phyloP scores from a whole-genome alignment of 2,329 filamentous ascomycete genomes.

The Trichophyton schoenleinii region DNA sequence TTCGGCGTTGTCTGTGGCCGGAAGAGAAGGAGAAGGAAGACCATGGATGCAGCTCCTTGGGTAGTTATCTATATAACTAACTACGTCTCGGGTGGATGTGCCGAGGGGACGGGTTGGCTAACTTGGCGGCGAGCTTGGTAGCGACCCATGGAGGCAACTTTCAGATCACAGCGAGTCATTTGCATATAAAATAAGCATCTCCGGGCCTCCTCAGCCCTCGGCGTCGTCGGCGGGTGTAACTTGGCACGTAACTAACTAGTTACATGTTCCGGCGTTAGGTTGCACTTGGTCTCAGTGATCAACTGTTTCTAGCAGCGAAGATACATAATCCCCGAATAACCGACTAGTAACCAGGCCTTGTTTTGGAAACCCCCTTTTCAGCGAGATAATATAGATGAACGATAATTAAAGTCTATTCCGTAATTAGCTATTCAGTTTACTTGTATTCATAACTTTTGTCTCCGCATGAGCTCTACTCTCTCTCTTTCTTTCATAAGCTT shows the following conservation, averaged over 20 bases:
- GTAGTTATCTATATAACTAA: too few relatives aligned
- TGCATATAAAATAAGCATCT: too few relatives aligned
- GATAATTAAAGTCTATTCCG: too few relatives aligned
- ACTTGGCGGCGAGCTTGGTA: neutral
- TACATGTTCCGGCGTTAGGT: neutral
- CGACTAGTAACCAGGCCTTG: too few relatives aligned
- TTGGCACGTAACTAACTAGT: neutral
- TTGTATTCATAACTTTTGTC: neutral
- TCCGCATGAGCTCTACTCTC: neutral
- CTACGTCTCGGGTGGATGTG: neutral
- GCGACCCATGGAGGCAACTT: neutral
- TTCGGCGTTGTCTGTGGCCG: too few relatives aligned
- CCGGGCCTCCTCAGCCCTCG: neutral
- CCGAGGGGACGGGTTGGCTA: neutral
- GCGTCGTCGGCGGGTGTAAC: neutral
- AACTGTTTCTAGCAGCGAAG: neutral
- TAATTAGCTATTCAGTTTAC: neutral
- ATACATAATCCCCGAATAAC: neutral
- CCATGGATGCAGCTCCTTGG: too few relatives aligned
- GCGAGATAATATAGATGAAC: too few relatives aligned
- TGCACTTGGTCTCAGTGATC: neutral
- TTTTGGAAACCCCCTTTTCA: too few relatives aligned
- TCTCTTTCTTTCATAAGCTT: slow-evolving; percentile 6
- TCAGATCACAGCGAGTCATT: neutral
- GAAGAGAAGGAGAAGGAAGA: too few relatives aligned